Percentiles rank a stretch among this genome's conserved stretches.
Evolutionary conservation across 306 rosid species (phyloP).

Genomic region (Trifolium subterraneum): DNA sequence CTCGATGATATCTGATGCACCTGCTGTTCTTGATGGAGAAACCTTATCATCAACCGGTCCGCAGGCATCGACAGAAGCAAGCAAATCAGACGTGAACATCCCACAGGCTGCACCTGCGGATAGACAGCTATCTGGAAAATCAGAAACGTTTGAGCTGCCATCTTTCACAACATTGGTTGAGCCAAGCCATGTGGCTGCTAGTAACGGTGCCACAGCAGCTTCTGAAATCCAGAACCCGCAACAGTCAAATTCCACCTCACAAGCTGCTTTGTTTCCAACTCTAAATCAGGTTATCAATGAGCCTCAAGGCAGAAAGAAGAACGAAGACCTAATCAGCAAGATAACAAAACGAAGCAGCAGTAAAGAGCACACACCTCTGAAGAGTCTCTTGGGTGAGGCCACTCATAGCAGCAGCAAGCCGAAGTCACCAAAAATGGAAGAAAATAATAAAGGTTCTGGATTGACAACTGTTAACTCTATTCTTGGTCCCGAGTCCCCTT

Average conservation of each 20-base stretch:
- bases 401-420: slow-evolving; percentile 57
- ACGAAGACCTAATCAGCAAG: slow-evolving; percentile 82
- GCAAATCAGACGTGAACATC: slow-evolving; percentile 43
- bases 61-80: slow-evolving; percentile 42
- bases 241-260: slow-evolving; percentile 45
- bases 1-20: slow-evolving; percentile 74
- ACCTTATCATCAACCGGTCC: slow-evolving; percentile 38
- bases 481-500: slow-evolving; percentile 59
- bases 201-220: slow-evolving; percentile 33
- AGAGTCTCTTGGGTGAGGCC: slow-evolving; percentile 85
- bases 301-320: slow-evolving; percentile 72
- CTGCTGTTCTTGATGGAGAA: slow-evolving; percentile 55
- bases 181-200: slow-evolving; percentile 38
- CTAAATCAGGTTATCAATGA: slow-evolving; percentile 62
- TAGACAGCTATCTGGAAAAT: slow-evolving; percentile 52
- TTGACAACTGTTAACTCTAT: slow-evolving; percentile 60
- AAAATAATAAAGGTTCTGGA: slow-evolving; percentile 46
- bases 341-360: slow-evolving; percentile 81
- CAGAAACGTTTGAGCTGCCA: slow-evolving; percentile 74
- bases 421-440: slow-evolving; percentile 56
- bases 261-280: slow-evolving; percentile 88
- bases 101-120: slow-evolving; percentile 42
- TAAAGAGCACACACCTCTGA: slow-evolving; percentile 80
- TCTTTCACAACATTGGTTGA: slow-evolving; percentile 89
- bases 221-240: slow-evolving; percentile 51